Evolutionary conservation across 345 rosid genomes (phyloP), one percentile per base, ranked within the genome.

Genomic region (Camelina hispida): DNA sequence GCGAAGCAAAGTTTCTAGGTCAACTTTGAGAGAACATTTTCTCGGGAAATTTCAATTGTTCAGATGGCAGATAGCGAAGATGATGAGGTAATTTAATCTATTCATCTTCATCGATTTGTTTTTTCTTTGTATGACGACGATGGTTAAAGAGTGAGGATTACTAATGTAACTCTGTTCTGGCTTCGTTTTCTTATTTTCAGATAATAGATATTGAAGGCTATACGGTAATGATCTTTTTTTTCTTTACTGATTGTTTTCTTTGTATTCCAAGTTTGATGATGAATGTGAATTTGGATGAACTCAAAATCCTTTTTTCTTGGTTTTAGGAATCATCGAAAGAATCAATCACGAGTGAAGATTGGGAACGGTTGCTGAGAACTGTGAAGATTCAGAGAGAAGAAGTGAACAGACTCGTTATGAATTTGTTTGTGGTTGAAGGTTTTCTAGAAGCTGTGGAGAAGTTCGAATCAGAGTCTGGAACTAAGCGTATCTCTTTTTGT

Each of bases 391-490:
- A 82, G 79, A 93, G 87, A 86, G 98, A 90, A 74, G 98, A 90
- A 67, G 84, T 90, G 93, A 90, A 86, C 79, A 88, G 81, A 63
- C 81, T 93, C 82, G 95, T 90, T 75, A 93, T 93, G 98, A 89
- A 93, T 80, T 85, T 88, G 71, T 87, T 93, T 70, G 93, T 90
- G 56, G 86, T 90, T 7, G 89, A 93, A 79, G 95, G 98, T 59
- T 87, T 81, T 77, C 84, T 83, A 51, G 93, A 93, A 62, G 97
- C 86, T 40, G 93, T 90, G 2, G 90, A 89, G 75, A 87, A 84
- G 58, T 89, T 90, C 81, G 79, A 86, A 68, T 85, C 54, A 81
- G 98, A 93, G 71, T 90, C 97, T 58, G 95, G 93, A 76, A 87
- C 95, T n/a, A 87, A 86, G 63, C 91, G 97, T 93, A 93, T 90